Evolutionary conservation across 208 protist genomes (phyloP).

Genomic region (Acanthamoeba culbertsoni): DNA sequence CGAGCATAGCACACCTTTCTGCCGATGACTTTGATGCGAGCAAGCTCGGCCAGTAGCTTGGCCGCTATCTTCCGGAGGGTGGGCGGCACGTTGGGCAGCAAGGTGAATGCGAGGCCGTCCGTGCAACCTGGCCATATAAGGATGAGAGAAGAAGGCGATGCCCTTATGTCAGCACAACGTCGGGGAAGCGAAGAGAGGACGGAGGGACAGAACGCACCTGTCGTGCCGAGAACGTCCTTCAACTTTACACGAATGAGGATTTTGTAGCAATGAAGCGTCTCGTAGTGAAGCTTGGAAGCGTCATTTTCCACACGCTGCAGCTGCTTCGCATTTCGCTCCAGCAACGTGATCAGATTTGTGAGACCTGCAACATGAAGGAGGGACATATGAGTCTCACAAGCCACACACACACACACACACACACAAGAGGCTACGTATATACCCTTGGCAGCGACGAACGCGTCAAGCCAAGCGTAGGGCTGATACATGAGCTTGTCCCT

Average conservation of each 20-base stretch:
- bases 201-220: background rate
- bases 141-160: background rate
- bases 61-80: conserved; percentile 12
- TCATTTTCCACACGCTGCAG: background rate
- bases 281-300: background rate
- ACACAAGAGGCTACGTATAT: background rate
- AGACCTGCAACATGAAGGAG: background rate
- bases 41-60: conserved; percentile 2
- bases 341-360: background rate
- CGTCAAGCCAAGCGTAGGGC: background rate
- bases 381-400: background rate
- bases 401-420: background rate
- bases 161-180: background rate
- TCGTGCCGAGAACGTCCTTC: background rate
- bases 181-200: background rate
- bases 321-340: conserved; percentile 35
- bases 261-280: conserved; percentile 44
- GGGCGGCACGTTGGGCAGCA: background rate
- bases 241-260: background rate
- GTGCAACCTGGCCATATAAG: background rate
- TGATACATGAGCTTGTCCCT: conserved; percentile 33
- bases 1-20: conserved; percentile 6
- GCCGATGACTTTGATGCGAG: background rate
- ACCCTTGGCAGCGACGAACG: conserved; percentile 17
- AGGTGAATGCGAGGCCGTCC: background rate